Conservation (phyloP, 768 basidiomycete genomes). For the Mycena olivaceomarginata region DNA sequence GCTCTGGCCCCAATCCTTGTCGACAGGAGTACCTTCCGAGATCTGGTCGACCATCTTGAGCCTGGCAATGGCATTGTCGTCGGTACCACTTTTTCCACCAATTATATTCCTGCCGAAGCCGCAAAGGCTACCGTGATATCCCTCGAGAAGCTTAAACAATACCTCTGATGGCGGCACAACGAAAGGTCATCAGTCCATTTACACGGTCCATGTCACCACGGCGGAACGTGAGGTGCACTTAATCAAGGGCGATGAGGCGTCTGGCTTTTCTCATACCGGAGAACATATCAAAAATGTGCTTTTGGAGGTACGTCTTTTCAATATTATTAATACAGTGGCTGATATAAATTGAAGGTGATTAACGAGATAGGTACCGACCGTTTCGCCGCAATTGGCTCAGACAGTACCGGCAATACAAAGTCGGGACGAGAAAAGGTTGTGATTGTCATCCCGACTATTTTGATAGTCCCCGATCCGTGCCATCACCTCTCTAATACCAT, state of each 20-base stretch:
- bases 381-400: neutral
- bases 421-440: neutral
- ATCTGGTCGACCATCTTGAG: neutral
- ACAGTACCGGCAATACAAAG: neutral
- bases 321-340: neutral
- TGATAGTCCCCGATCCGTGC: neutral
- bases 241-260: slow-evolving; percentile 47
- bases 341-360: neutral
- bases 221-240: slow-evolving; percentile 34
- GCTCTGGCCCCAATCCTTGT: neutral
- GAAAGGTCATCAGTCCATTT: slow-evolving; percentile 22
- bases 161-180: slow-evolving; percentile 48
- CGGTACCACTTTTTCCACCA: no score
- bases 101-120: no score
- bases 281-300: slow-evolving; percentile 41
- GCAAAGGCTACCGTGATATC: no score
- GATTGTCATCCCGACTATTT: neutral
- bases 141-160: slow-evolving; percentile 14
- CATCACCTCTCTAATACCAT: neutral
- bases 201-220: slow-evolving; percentile 46
- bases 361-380: neutral
- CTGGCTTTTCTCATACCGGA: slow-evolving; percentile 46
- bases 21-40: neutral
- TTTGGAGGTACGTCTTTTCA: neutral
- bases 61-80: neutral